These are phyloP conservation scores for Salvia splendens DNA, from an alignment of 257 asterid genomes.

Conservation along the genomic window DNA sequence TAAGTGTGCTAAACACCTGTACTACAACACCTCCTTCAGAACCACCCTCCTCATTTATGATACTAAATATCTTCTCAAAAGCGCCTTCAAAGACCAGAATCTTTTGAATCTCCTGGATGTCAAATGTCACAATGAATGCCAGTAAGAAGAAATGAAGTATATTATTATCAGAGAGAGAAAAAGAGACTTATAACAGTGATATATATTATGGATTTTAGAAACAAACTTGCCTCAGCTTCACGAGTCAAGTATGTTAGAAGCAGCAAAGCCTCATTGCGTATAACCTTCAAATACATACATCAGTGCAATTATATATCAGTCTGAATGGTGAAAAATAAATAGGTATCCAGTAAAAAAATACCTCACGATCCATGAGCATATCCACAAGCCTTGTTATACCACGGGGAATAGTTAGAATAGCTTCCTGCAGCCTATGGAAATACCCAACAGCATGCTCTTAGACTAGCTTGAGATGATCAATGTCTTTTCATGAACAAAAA, in stretches of 20 bases:
- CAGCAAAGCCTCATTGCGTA: constrained; percentile 85
- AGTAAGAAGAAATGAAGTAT: not conserved
- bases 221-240: constrained; percentile 79
- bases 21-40: constrained; percentile 98
- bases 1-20: constrained; percentile 56
- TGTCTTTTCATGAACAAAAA: constrained; percentile 9
- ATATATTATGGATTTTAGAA: not conserved
- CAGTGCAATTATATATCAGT: not conserved
- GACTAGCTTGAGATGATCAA: constrained; percentile 4
- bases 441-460: constrained; percentile 32
- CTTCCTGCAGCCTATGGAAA: constrained; percentile 84
- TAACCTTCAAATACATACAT: constrained; percentile 48
- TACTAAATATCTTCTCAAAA: constrained; percentile 90
- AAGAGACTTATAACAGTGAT: not conserved
- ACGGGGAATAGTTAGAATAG: constrained; percentile 84
- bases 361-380: constrained; percentile 99
- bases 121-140: constrained; percentile 19
- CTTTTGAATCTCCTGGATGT: constrained; percentile 90
- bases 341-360: constrained; percentile 39
- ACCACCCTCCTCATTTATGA: constrained; percentile 91
- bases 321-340: constrained; percentile 4
- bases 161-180: not conserved
- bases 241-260: constrained; percentile 95
- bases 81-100: constrained; percentile 97
- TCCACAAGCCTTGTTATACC: constrained; percentile 95